These are phyloP conservation scores for Colletotrichum siamense DNA, from an alignment of 2,329 filamentous ascomycete genomes.

Conservation along the genomic window DNA sequence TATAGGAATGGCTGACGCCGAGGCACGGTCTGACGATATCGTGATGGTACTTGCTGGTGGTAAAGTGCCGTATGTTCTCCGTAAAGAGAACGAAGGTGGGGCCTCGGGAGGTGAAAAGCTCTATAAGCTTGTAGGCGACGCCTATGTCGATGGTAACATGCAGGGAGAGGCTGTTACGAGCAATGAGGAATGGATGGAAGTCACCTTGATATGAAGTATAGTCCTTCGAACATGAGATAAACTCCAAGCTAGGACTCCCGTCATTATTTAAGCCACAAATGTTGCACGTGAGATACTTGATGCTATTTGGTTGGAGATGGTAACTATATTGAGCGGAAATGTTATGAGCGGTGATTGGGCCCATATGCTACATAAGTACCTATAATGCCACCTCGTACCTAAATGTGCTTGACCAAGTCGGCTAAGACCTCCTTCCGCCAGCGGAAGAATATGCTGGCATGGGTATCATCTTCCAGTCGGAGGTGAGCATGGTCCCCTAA, in stretches of 20 bases:
- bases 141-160: neutral
- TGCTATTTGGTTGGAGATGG: too few relatives aligned
- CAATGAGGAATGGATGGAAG: accelerated
- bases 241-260: too few relatives aligned
- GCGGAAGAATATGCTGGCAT: conserved; percentile 18
- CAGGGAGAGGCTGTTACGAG: accelerated
- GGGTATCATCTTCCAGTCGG: conserved; percentile 16
- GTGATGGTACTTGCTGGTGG: neutral
- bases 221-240: too few relatives aligned
- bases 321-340: too few relatives aligned
- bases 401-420: neutral
- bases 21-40: neutral
- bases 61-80: neutral
- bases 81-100: too few relatives aligned
- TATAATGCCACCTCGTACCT: too few relatives aligned
- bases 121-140: neutral
- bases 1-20: neutral
- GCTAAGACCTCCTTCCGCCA: conserved; percentile 3
- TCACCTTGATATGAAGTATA: too few relatives aligned
- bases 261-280: too few relatives aligned
- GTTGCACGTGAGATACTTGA: too few relatives aligned
- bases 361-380: too few relatives aligned
- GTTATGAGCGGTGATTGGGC: too few relatives aligned
- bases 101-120: too few relatives aligned
- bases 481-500: neutral